Conservation (phyloP, 192 early-diverging fungal species). For the Cladochytrium replicatum region DNA sequence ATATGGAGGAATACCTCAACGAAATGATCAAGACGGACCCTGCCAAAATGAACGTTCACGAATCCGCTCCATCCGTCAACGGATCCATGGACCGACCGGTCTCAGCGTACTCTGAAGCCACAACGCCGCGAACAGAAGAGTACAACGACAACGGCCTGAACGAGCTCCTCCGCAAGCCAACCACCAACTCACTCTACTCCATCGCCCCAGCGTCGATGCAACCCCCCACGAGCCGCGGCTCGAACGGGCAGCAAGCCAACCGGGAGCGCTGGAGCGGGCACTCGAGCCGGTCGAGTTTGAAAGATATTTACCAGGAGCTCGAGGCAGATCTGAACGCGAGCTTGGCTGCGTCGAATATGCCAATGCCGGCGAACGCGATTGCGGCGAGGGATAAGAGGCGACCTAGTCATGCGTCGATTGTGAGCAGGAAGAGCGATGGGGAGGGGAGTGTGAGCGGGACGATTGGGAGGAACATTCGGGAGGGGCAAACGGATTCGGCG, state of each 20-base stretch:
- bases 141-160: constrained; percentile 19
- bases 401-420: too few relatives aligned
- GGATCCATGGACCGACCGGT: not conserved
- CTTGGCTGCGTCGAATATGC: not conserved
- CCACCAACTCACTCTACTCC: too few relatives aligned
- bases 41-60: constrained; percentile 8
- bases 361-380: not conserved
- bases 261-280: too few relatives aligned
- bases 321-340: constrained; percentile 1
- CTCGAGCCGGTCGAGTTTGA: too few relatives aligned
- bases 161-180: constrained; percentile 9
- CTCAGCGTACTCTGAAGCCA: not conserved
- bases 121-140: not conserved
- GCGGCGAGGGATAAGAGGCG: not conserved
- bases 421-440: too few relatives aligned
- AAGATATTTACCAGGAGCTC: constrained; percentile 4
- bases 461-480: too few relatives aligned
- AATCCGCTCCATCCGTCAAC: not conserved
- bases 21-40: constrained; percentile 20
- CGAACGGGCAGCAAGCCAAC: too few relatives aligned
- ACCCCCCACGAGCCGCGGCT: too few relatives aligned
- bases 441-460: too few relatives aligned
- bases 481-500: not conserved
- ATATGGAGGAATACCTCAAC: constrained; percentile 28
- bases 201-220: too few relatives aligned